Conservation (phyloP, 768 basidiomycete genomes). For the Leccinum fibrillosum region DNA sequence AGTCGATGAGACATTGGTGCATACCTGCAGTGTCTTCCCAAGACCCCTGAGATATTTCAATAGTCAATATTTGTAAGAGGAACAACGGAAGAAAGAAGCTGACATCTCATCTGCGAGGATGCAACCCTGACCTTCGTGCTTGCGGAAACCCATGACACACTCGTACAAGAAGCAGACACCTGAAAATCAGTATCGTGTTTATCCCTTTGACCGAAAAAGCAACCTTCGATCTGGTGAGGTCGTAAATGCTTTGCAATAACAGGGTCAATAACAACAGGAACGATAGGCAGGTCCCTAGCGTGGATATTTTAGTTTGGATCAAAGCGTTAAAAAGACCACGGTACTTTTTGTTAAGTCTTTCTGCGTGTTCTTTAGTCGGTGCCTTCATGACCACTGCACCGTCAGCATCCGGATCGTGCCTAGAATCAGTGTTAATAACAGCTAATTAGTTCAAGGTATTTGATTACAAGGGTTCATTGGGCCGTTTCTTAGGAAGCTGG, state of each 20-base stretch:
- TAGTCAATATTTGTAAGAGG: conserved; percentile 8
- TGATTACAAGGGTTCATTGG: conserved; percentile 20
- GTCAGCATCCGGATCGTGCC: conserved; percentile 73
- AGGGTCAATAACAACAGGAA: conserved; percentile 89
- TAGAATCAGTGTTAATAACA: conserved; percentile 24
- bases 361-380: conserved; percentile 65
- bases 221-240: conserved; percentile 88
- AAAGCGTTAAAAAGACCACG: conserved; percentile 1
- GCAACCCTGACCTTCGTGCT: conserved; percentile 89
- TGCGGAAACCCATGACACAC: conserved; percentile 90
- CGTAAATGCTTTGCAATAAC: conserved; percentile 72
- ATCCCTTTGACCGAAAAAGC: not conserved
- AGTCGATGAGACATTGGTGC: conserved; percentile 2
- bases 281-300: conserved; percentile 56
- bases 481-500: conserved; percentile 30
- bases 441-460: not conserved
- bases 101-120: conserved; percentile 98
- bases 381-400: conserved; percentile 85
- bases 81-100: conserved; percentile 5
- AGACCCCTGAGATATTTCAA: conserved; percentile 64
- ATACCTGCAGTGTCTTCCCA: conserved; percentile 89
- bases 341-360: conserved; percentile 70
- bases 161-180: conserved; percentile 92
- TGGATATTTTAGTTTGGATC: conserved; percentile 2
- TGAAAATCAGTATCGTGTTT: conserved; percentile 23